A percentile compares a stretch with the other conserved stretches of the same genome.
phyloP scores from a whole-genome alignment of 768 basidiomycete genomes.

The Pulveroboletus ravenelii region DNA sequence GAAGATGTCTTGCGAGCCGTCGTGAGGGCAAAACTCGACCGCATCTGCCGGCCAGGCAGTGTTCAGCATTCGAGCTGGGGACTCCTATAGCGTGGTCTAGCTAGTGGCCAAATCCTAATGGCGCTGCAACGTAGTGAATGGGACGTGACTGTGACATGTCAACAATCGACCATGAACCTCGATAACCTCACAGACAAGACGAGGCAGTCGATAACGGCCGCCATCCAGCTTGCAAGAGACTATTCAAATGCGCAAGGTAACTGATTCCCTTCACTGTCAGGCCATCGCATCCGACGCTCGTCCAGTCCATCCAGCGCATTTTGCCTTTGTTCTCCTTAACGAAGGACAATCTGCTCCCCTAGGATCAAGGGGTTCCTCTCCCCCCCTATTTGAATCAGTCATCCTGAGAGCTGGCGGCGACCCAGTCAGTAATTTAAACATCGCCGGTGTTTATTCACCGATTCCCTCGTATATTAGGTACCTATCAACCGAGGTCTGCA shows the following conservation, averaged over 20 bases:
- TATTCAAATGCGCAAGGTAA: slow-evolving; percentile 77
- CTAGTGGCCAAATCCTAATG: too few relatives aligned
- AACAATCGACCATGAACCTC: slow-evolving; percentile 38
- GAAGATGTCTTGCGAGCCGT: slow-evolving; percentile 54
- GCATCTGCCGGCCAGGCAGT: slow-evolving; percentile 86
- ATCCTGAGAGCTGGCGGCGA: slow-evolving; percentile 84
- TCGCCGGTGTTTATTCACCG: not conserved
- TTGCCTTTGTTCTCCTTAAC: slow-evolving; percentile 77
- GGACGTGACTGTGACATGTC: slow-evolving; percentile 1
- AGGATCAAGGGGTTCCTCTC: slow-evolving; percentile 27
- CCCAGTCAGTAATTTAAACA: slow-evolving; percentile 44
- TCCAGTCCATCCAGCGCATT: slow-evolving; percentile 76
- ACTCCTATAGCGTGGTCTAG: too few relatives aligned
- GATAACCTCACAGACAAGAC: slow-evolving; percentile 83
- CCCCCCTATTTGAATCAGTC: slow-evolving; percentile 71
- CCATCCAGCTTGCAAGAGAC: slow-evolving; percentile 80
- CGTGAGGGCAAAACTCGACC: slow-evolving; percentile 84
- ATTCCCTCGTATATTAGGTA: slow-evolving; percentile 31
- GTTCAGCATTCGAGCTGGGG: slow-evolving; percentile 30
- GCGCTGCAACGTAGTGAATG: too few relatives aligned
- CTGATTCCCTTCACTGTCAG: not conserved
- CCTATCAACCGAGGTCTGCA: slow-evolving; percentile 68
- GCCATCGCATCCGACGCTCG: slow-evolving; percentile 2
- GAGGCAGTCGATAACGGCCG: slow-evolving; percentile 59
- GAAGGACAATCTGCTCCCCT: slow-evolving; percentile 46